Percentiles rank a stretch among this genome's conserved stretches.
phyloP scores from a whole-genome alignment of 352 stramenopile species.

The Peronospora belbahrii region DNA sequence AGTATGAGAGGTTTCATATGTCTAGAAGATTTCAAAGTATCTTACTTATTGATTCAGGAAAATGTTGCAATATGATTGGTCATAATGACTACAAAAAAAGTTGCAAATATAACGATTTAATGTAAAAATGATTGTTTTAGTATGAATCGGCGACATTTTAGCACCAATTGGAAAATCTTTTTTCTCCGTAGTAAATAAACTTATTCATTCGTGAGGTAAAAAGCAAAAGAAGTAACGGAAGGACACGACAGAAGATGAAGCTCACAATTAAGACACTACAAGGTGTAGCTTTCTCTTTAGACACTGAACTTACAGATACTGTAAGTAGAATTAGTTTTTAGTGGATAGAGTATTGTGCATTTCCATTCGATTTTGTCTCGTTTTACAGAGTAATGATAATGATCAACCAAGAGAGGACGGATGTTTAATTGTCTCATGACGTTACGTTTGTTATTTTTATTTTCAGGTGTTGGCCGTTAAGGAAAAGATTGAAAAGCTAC shows the following conservation, averaged over 20 bases:
- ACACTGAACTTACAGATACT: constrained; percentile 63
- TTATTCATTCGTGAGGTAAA: background rate
- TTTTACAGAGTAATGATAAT: too few relatives aligned
- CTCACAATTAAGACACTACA: constrained; percentile 84
- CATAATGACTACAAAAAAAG: too few relatives aligned
- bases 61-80: too few relatives aligned
- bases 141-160: background rate
- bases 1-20: too few relatives aligned
- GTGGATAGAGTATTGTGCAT: background rate
- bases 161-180: constrained; percentile 21
- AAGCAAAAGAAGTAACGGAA: constrained; percentile 10
- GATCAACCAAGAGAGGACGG: constrained; percentile 1
- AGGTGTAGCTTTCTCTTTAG: constrained; percentile 71
- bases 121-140: background rate
- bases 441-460: too few relatives aligned
- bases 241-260: constrained; percentile 69
- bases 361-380: background rate
- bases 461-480: constrained; percentile 71
- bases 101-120: background rate
- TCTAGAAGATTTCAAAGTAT: too few relatives aligned
- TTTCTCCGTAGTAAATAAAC: too few relatives aligned
- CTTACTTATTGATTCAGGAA: too few relatives aligned
- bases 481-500: constrained; percentile 65
- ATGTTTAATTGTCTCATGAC: constrained; percentile 4
- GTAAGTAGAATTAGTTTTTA: constrained; percentile 19